These are phyloP conservation scores for Xylaria sp. DNA, from an alignment of 2,329 filamentous ascomycete genomes.

Conservation along the genomic window DNA sequence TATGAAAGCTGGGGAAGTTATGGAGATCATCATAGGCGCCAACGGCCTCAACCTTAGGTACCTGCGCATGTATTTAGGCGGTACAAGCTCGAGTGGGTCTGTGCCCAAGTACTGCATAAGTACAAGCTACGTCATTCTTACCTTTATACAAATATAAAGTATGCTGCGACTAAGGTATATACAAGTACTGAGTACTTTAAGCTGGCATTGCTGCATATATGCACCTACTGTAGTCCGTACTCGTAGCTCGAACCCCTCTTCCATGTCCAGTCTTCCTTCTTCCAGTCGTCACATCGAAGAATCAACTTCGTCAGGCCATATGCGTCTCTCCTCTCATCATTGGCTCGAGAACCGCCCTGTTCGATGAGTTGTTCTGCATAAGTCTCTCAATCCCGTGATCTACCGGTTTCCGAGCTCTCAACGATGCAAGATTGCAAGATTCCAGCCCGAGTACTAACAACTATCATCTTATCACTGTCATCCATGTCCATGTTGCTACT, in stretches of 20 bases:
- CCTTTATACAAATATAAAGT: background rate
- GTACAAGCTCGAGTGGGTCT: background rate
- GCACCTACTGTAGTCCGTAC: background rate
- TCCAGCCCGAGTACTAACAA: constrained; percentile 17
- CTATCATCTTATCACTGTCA: constrained; percentile 17
- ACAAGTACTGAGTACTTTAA: background rate
- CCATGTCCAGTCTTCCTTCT: no score
- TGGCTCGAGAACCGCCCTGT: constrained; percentile 18
- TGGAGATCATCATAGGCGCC: background rate
- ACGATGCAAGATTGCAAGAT: constrained; percentile 16
- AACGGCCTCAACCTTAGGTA: background rate
- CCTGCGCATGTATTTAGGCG: background rate
- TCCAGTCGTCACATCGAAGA: background rate
- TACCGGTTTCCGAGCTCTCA: constrained; percentile 7
- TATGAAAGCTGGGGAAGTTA: background rate
- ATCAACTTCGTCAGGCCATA: constrained; percentile 16
- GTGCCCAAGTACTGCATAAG: background rate
- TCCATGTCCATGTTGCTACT: constrained; percentile 22
- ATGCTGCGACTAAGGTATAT: background rate
- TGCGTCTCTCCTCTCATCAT: constrained; percentile 10
- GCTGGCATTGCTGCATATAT: background rate
- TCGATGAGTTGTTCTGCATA: constrained; percentile 31
- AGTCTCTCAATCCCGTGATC: constrained; percentile 19
- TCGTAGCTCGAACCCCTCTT: background rate
- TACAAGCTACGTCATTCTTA: background rate